These are phyloP conservation scores for Raddia guianensis DNA, from an alignment of 176 grass and related monocot species.

Conservation along the genomic window DNA sequence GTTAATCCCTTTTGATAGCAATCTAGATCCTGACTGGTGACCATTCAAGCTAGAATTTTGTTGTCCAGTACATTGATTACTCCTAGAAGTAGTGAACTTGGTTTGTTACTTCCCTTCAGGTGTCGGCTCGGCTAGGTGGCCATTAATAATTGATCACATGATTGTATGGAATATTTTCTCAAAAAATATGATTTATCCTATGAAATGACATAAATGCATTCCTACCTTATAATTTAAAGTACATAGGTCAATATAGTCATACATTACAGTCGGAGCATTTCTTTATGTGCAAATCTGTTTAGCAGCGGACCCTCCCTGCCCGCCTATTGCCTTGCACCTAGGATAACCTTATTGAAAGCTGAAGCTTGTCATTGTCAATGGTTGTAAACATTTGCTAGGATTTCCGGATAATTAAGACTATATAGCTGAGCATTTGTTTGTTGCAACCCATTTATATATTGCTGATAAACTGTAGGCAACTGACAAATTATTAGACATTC, in stretches of 20 bases:
- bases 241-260: too few species aligned
- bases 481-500: conserved; percentile 30
- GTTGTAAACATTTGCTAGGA: background rate
- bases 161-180: too few species aligned
- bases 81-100: conserved; percentile 18
- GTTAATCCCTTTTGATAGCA: background rate
- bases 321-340: too few species aligned
- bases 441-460: background rate
- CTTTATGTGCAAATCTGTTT: too few species aligned
- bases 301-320: too few species aligned
- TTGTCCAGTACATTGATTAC: background rate
- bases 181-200: too few species aligned
- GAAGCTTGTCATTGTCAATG: background rate
- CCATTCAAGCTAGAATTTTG: background rate
- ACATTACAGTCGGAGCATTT: too few species aligned
- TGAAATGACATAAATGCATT: too few species aligned
- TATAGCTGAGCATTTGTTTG: conserved; percentile 33
- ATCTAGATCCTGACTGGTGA: conserved; percentile 8
- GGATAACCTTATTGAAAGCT: conserved; percentile 11
- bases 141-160: too few species aligned
- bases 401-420: conserved; percentile 11
- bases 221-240: too few species aligned
- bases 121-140: too few species aligned
- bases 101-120: background rate
- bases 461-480: background rate